A percentile compares a stretch with the other conserved stretches of the same genome.
Conservation (phyloP, 345 rosid species). For the Moricandia arvensis region DNA sequence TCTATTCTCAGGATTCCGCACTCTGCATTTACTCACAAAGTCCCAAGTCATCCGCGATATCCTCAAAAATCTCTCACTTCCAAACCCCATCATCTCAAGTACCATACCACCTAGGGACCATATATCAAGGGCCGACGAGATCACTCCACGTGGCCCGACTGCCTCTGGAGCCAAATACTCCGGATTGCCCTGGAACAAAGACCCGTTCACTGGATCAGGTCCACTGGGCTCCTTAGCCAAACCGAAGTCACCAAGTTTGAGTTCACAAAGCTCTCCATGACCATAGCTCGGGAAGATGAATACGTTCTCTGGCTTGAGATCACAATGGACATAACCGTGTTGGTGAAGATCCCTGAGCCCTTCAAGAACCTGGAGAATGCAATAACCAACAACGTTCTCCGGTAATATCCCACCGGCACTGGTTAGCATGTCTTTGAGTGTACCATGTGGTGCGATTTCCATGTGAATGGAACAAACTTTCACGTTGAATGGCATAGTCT, state of each 20-base stretch:
- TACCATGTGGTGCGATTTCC: constrained; percentile 27
- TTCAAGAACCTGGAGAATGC: background rate
- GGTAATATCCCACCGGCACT: constrained; percentile 12
- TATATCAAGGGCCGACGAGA: background rate
- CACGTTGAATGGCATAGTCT: constrained; percentile 6
- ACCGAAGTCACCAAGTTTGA: background rate
- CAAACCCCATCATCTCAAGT: background rate
- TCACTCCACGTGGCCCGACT: background rate
- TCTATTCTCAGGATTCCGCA: background rate
- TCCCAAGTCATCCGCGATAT: background rate
- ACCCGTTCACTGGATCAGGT: too few species aligned
- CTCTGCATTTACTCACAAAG: background rate
- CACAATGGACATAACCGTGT: background rate
- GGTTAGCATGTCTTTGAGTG: constrained; percentile 1
- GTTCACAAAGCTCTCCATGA: background rate
- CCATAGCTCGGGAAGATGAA: too few species aligned
- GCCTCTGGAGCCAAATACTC: background rate
- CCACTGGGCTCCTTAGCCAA: too few species aligned
- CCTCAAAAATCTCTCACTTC: too few species aligned
- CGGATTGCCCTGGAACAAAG: too few species aligned
- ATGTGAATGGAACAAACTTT: constrained; percentile 7
- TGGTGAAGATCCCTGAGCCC: constrained; percentile 16
- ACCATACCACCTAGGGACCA: background rate
- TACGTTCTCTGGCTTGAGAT: background rate
- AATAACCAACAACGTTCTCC: background rate